Base-by-base conservation (phyloP, 495 filamentous ascomycete genomes). In the Penicillium coprophilum region DNA sequence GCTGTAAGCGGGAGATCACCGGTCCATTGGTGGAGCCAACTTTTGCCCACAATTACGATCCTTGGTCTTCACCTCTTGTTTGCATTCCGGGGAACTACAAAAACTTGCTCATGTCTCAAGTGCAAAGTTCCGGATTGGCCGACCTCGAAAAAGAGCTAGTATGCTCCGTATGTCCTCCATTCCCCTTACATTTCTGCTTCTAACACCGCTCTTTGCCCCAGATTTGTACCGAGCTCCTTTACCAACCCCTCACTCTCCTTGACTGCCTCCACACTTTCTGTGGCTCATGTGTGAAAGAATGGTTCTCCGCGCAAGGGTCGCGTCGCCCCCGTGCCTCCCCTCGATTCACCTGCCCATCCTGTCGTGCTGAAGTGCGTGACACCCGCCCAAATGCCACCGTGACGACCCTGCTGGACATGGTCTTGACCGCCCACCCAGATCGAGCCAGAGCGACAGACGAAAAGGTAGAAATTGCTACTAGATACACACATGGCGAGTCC, bases 221-320 rank as follows among this genome's bases (percentile, higher is more conserved):
- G 93, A 97, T 98, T 61, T 98, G 94, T 74, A 92, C 92, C 56
- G 94, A 98, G 66, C 80, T 97, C 50, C 89, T 98, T 58, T 96
- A 90, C 77, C 90, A 96, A 69, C 94, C 94, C 19, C 84, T 97
- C 56, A 96, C 92, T 30, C 88, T 97, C 56, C 89, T 98, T 67
- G 90, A 97, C 77, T 98, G 94, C 70, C 85, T 98, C 1, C 94
- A 98, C 76, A 96, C 92, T 36, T 97, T 94, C 75, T 97, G 94
- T 76, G 94, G 91, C 54, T 87, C 89, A 28, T 98, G 94, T 67
- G 70, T 97, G 56, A 96, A 95, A 73, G 86, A 92, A 73, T 97
- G 94, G 94, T 98, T 98, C 74, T 61, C 70, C 12, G 83, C 71
- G 53, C 85, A 87, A 61, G 79, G 77, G 49, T 86, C 72, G 52